Base-by-base conservation (phyloP, 441 rosid species). In the Populus hybrid region DNA sequence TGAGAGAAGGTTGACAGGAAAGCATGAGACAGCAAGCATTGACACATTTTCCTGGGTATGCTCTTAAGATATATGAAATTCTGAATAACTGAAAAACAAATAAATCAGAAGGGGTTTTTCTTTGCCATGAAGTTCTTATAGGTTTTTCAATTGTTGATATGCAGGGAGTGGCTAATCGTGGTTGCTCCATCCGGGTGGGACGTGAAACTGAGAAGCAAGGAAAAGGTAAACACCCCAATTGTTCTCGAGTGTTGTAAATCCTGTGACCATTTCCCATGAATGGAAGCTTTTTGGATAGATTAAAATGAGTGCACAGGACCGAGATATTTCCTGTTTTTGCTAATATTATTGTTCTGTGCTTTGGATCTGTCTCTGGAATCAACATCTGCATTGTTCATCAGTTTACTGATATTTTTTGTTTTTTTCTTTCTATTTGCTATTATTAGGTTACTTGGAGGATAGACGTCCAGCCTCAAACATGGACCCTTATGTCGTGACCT, bases 161-260 rank as follows among this genome's bases (percentile, higher is more conserved):
- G 72, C 82, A 95, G 98, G 98, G 99, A 2, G 97, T 94, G 80
- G 99, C 99, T 67, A 95, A 94, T 84, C 97, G 97, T 79, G 99
- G 99, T 78, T 91, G 97, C 86, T 95, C 98, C 3, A 90, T 95
- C 79, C 91, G 99, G 45, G 98, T 95, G 86, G 99, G 99, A 3
- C 97, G 97, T 81, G 99, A 91, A 64, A 95, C 99, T 20, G 99
- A 95, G 88, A 82, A 88, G 87, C 71, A 86, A 40, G 94, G 97
- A 80, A 95, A 95, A 94, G 98, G 98, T 95, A 90, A 31, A 71
- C n/a, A 36, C 28, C 31, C 6, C 28, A 16, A 5, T 59, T 53
- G 61, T 53, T 20, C 61, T 4, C 61, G 18, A 53, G 61, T 0
- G 9, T 2, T 56, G 63, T n/a, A 18, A 56, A 20, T 56, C 63